Conservation (phyloP, 495 filamentous ascomycete genomes). For the Tricharina praecox region DNA sequence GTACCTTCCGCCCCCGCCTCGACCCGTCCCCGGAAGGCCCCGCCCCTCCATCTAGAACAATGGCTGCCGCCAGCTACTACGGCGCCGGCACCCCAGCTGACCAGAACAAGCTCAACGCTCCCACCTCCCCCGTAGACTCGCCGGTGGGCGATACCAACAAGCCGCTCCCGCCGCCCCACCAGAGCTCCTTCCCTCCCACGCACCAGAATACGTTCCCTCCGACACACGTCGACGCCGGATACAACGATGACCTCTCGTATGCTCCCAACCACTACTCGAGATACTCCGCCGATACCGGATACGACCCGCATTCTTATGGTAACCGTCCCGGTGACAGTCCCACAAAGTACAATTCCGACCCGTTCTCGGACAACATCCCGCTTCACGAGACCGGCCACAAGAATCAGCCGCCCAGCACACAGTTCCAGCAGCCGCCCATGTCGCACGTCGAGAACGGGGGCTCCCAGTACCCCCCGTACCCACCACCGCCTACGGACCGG, state of each 20-base stretch:
- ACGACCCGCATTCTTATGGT: constrained; percentile 25
- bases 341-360: constrained; percentile 23
- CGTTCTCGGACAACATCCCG: constrained; percentile 39
- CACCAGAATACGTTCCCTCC: constrained; percentile 19
- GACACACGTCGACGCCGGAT: constrained; percentile 21
- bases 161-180: constrained; percentile 12
- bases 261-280: constrained; percentile 18
- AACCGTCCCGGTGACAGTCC: constrained; percentile 8
- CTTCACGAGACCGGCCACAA: constrained; percentile 27
- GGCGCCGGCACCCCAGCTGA: constrained; percentile 36
- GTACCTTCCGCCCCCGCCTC: too few relatives aligned
- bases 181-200: too few relatives aligned
- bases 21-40: too few relatives aligned
- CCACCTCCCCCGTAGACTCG: constrained; percentile 19
- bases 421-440: constrained; percentile 29
- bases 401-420: too few relatives aligned
- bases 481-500: too few relatives aligned
- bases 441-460: constrained; percentile 26
- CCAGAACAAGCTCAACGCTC: constrained; percentile 32
- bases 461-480: constrained; percentile 30
- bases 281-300: constrained; percentile 23
- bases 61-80: constrained; percentile 78
- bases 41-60: too few relatives aligned
- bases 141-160: constrained; percentile 10
- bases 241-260: constrained; percentile 24